These are phyloP conservation scores for Abelmoschus esculentus DNA, from an alignment of 345 rosid species.

Conservation along the genomic window DNA sequence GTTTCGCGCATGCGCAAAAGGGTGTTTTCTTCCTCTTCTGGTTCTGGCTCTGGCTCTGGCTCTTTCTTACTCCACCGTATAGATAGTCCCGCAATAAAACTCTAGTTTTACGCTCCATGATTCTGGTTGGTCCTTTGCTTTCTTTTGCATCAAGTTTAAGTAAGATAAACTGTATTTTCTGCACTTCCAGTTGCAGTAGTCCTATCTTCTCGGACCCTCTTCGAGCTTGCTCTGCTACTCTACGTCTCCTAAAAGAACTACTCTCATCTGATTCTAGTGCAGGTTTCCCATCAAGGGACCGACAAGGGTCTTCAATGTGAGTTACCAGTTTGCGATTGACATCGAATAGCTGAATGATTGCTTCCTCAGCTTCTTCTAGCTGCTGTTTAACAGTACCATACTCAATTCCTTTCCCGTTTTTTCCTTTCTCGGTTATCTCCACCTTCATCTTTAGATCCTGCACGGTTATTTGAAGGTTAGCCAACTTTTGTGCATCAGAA, in stretches of 20 bases:
- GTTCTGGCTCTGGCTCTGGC: not conserved
- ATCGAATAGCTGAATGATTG: constrained; percentile 51
- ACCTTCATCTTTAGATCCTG: constrained; percentile 75
- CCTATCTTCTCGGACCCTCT: constrained; percentile 81
- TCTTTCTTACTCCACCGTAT: constrained; percentile 44
- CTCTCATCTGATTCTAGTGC: constrained; percentile 37
- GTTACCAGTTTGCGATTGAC: constrained; percentile 49
- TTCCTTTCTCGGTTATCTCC: constrained; percentile 49
- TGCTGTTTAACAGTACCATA: constrained; percentile 62
- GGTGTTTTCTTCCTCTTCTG: not conserved
- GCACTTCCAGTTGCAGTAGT: constrained; percentile 80
- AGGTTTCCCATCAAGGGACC: constrained; percentile 36
- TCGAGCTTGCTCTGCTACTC: constrained; percentile 66
- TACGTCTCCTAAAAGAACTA: constrained; percentile 35
- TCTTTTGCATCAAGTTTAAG: constrained; percentile 62
- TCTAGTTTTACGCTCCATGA: constrained; percentile 44
- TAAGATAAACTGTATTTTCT: constrained; percentile 70
- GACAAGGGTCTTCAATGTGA: constrained; percentile 40
- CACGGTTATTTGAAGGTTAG: constrained; percentile 68
- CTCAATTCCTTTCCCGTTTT: constrained; percentile 54
- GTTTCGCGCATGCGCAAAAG: too few species aligned
- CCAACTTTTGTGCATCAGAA: constrained; percentile 12
- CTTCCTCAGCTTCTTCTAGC: constrained; percentile 67
- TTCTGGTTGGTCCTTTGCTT: constrained; percentile 40
- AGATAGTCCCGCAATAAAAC: constrained; percentile 75